A percentile compares a stretch with the other conserved stretches of the same genome.
Conservation (phyloP, 2,329 filamentous ascomycete genomes). For the Pseudogymnoascus sp. region DNA sequence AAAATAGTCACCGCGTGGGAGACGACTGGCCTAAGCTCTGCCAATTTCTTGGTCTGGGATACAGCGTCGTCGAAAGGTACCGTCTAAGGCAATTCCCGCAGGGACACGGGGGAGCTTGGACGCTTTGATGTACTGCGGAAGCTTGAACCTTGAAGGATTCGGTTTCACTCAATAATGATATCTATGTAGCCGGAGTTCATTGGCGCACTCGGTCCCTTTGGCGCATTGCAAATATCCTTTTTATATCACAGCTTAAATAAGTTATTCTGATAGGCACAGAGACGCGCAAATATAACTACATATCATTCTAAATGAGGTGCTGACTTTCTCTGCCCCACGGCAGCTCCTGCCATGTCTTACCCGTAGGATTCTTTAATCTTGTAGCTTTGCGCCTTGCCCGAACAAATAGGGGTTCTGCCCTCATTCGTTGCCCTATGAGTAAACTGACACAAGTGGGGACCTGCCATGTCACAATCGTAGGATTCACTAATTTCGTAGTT, state of each 20-base stretch:
- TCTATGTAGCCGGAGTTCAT: not conserved
- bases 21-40: not conserved
- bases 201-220: not conserved
- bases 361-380: not conserved
- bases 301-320: not conserved
- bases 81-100: not conserved
- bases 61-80: not conserved
- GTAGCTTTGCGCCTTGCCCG: not conserved
- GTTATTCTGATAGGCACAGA: not conserved
- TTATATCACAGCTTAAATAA: not conserved
- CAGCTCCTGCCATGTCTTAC: not conserved
- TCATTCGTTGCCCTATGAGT: not conserved
- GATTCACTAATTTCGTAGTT: not conserved
- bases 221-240: not conserved
- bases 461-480: not conserved
- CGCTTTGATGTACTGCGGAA: not conserved
- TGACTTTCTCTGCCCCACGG: not conserved
- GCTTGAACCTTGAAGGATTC: not conserved
- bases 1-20: not conserved
- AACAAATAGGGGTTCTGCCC: not conserved
- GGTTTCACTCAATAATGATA: not conserved
- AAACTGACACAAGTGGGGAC: not conserved
- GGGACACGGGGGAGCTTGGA: not conserved
- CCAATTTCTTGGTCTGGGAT: slow-evolving; percentile 1
- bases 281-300: not conserved